Percentiles rank a stretch among this genome's conserved stretches.
phyloP scores from a whole-genome alignment of 805 yeast species.

The Saccharomycopsis oosterbeekiorum region DNA sequence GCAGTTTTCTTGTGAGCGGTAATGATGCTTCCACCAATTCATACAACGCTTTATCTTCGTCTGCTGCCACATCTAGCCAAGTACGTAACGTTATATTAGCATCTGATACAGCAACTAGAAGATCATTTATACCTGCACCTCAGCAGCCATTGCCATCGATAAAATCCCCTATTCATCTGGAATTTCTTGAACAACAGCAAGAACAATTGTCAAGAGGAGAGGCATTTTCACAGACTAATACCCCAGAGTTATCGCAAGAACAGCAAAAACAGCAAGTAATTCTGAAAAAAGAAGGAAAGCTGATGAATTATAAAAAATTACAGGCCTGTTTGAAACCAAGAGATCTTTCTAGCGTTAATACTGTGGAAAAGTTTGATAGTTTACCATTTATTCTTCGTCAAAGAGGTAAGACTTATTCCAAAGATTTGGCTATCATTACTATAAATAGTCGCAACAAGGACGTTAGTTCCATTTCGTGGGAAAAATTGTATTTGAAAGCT shows the following conservation, averaged over 20 bases:
- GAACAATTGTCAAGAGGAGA: background rate
- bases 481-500: constrained; percentile 68
- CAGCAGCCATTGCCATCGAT: background rate
- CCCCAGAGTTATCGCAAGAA: background rate
- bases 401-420: constrained; percentile 55
- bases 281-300: background rate
- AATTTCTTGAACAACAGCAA: background rate
- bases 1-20: background rate
- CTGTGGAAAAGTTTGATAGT: constrained; percentile 42
- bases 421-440: constrained; percentile 61
- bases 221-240: background rate
- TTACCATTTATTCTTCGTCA: constrained; percentile 64
- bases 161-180: background rate
- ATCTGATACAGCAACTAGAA: background rate
- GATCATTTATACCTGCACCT: background rate
- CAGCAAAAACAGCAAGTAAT: background rate
- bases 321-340: constrained; percentile 61
- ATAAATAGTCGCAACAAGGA: constrained; percentile 81
- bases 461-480: constrained; percentile 72
- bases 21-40: background rate
- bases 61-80: background rate
- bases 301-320: constrained; percentile 20
- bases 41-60: background rate
- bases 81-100: background rate
- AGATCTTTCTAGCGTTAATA: constrained; percentile 27